Evolutionary conservation across 257 asterid genomes (phyloP), one percentile per base, ranked within the genome.

Genomic region (Fraxinus pennsylvanica): DNA sequence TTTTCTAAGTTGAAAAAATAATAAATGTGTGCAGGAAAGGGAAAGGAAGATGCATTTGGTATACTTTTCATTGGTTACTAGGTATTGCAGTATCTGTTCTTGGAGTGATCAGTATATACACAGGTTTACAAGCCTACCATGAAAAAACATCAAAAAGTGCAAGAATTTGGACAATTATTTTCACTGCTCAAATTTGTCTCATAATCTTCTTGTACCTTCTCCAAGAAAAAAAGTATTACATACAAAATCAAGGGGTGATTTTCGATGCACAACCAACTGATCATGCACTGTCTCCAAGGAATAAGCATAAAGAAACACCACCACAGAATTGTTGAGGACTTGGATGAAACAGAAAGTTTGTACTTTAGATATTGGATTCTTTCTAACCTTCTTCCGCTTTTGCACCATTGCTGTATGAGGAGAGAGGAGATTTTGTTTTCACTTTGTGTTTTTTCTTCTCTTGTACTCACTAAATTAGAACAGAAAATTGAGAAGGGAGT

Each of bases 161-260:
- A 8, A 77, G 86, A 72, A 29, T 91, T 76, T 94, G 99, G 99
- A 85, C 80, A 12, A 71, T 88, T 45, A 45, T 89, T 54, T 92
- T 94, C 82, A 85, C 92, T 3, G 83, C 78, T 54, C 85, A 94
- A 76, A 82, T 92, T 47, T 81, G 87, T 13, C 41, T 90, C 76
- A 52, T 91, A 50, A 71, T 84, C 72, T 83, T 92, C 78, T 6
- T 88, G 75, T 92, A 92, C 87, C 90, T 92, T 74, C 70, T 90
- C 63, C 97, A 94, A 89, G 97, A 92, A 78, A 94, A 91, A 82
- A 85, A 95, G 97, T 85, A 84, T 21, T 91, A 94, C 35, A 84
- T 89, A 74, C 76, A 65, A 75, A 83, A 87, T 80, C 90, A 89
- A 74, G 91, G 94, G 36, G 21, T 68, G 15, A 80, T 75, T 74